Percentiles rank a stretch among this genome's conserved stretches.
These are phyloP conservation scores for Cryphonectria japonica DNA, from an alignment of 2,329 filamentous ascomycete genomes.

Conservation along the genomic window DNA sequence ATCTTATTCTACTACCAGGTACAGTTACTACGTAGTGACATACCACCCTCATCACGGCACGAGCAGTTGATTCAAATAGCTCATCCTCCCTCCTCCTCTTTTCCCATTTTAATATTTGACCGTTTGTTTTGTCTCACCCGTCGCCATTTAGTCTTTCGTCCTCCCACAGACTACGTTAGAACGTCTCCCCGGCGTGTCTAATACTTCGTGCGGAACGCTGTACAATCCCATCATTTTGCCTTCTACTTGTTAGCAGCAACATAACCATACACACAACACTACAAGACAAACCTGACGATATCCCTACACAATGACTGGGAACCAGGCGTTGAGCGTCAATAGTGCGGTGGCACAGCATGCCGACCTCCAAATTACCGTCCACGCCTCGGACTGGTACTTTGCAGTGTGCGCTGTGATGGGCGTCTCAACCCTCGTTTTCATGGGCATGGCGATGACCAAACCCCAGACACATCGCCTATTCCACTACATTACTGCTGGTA, in stretches of 20 bases:
- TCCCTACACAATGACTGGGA: slow-evolving; percentile 38
- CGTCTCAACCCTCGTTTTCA: slow-evolving; percentile 54
- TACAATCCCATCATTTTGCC: background rate
- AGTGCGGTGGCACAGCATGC: slow-evolving; percentile 51
- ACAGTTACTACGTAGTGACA: background rate
- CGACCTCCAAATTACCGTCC: slow-evolving; percentile 61
- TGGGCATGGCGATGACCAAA: slow-evolving; percentile 56
- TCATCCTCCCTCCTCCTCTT: slow-evolving; percentile 7
- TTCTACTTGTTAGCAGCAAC: background rate
- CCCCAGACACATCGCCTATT: slow-evolving; percentile 61
- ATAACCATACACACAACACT: background rate
- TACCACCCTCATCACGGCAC: background rate
- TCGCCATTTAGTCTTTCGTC: background rate
- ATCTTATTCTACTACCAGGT: background rate
- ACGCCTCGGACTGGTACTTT: slow-evolving; percentile 67
- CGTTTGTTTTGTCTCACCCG: no score
- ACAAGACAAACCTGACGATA: background rate
- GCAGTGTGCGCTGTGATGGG: slow-evolving; percentile 64
- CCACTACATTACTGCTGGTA: slow-evolving; percentile 65
- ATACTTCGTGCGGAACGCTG: background rate
- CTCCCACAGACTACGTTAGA: background rate
- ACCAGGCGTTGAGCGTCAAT: slow-evolving; percentile 52
- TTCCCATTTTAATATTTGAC: background rate
- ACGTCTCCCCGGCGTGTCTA: background rate
- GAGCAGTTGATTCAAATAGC: slow-evolving; percentile 22